Conservation (phyloP, 2,329 filamentous ascomycete genomes). For the Aspergillus aculeatus region DNA sequence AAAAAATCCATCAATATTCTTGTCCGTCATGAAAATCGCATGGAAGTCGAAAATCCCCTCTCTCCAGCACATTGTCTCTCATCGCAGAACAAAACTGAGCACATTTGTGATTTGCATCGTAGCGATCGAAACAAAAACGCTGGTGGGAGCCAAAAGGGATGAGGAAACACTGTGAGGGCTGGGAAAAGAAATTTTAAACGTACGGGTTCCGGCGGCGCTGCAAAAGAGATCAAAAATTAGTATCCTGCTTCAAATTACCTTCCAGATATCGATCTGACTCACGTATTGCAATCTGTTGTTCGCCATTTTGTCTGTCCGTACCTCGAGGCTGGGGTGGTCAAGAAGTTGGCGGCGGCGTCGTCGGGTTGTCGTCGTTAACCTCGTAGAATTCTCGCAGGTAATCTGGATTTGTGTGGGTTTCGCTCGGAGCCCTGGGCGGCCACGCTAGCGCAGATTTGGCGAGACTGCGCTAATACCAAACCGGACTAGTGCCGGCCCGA, state of each 20-base stretch:
- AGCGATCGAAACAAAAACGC: constrained; percentile 19
- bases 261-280: constrained; percentile 25
- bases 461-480: constrained; percentile 31
- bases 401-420: constrained; percentile 48
- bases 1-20: constrained; percentile 33
- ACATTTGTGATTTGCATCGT: constrained; percentile 14
- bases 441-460: constrained; percentile 41
- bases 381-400: constrained; percentile 41
- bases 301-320: constrained; percentile 51
- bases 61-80: not conserved
- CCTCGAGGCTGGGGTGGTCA: constrained; percentile 40
- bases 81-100: constrained; percentile 1
- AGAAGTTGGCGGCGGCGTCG: constrained; percentile 41
- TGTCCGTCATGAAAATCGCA: not conserved
- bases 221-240: constrained; percentile 28
- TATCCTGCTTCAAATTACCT: constrained; percentile 11
- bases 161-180: constrained; percentile 14
- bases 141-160: constrained; percentile 14
- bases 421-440: constrained; percentile 40
- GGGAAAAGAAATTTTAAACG: constrained; percentile 44
- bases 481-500: constrained; percentile 23
- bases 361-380: constrained; percentile 44
- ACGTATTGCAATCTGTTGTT: constrained; percentile 54
- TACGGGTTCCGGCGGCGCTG: constrained; percentile 78
- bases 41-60: not conserved